A percentile compares a stretch with the other conserved stretches of the same genome.
phyloP scores from a whole-genome alignment of 768 basidiomycete species.

The Cubamyces sp. region DNA sequence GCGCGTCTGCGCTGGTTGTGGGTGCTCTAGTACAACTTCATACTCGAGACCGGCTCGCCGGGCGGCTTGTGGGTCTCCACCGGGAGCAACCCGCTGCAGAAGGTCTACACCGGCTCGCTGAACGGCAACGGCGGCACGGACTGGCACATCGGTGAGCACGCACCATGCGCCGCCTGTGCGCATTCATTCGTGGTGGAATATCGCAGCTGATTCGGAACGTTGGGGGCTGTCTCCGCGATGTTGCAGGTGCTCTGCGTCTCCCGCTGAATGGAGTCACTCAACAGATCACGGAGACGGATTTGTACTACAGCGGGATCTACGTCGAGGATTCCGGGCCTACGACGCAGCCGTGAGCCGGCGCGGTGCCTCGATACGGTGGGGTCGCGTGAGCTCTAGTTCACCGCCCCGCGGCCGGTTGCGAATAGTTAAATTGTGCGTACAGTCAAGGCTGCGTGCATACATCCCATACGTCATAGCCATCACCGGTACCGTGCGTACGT shows the following conservation, averaged over 20 bases:
- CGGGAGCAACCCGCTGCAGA: conserved; percentile 24
- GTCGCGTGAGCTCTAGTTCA: no score
- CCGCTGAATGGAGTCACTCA: conserved; percentile 25
- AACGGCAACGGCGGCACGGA: conserved; percentile 28
- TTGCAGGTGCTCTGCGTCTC: conserved; percentile 27
- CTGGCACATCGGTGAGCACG: conserved; percentile 29
- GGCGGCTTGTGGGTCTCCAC: conserved; percentile 34
- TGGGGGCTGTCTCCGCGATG: no score
- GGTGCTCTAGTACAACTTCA: conserved; percentile 27
- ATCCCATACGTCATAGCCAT: no score
- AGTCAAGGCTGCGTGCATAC: background rate
- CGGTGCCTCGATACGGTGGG: no score
- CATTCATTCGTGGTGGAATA: background rate
- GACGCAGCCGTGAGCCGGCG: conserved; percentile 25
- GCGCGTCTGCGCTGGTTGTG: no score
- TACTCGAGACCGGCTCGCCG: conserved; percentile 28
- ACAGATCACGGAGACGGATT: conserved; percentile 27
- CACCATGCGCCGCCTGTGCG: background rate
- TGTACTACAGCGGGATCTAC: conserved; percentile 28
- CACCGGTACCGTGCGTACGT: background rate
- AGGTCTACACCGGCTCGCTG: conserved; percentile 30
- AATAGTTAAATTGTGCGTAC: background rate
- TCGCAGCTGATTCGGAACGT: background rate
- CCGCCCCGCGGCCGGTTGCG: no score
- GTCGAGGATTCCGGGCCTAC: conserved; percentile 30